Percentiles rank a stretch among this genome's conserved stretches.
These are phyloP conservation scores for Glycine tomentella DNA, from an alignment of 306 rosid genomes.

Conservation along the genomic window DNA sequence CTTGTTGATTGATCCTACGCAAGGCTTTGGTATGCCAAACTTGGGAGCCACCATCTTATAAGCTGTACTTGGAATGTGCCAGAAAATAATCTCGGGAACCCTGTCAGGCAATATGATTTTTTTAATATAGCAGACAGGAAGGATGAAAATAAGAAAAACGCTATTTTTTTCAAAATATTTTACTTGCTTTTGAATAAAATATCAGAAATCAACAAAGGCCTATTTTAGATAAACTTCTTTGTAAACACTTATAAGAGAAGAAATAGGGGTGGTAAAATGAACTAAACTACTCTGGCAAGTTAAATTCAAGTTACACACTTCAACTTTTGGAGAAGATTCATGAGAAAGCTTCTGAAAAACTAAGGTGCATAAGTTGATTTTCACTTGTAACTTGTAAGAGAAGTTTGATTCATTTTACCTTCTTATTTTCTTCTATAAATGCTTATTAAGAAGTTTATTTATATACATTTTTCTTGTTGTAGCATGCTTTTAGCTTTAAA, in stretches of 20 bases:
- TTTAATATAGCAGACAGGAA: constrained; percentile 29
- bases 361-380: background rate
- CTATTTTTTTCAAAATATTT: constrained; percentile 7
- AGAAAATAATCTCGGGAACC: constrained; percentile 81
- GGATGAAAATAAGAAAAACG: background rate
- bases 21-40: constrained; percentile 62
- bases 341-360: background rate
- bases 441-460: background rate
- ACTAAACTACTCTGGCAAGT: background rate
- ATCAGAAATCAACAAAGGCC: constrained; percentile 3
- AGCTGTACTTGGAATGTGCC: constrained; percentile 90
- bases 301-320: background rate
- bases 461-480: background rate
- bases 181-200: background rate
- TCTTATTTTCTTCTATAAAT: background rate
- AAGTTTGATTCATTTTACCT: background rate
- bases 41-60: constrained; percentile 71
- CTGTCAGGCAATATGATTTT: constrained; percentile 52
- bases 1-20: constrained; percentile 82
- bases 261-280: background rate
- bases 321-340: background rate
- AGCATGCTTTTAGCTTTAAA: constrained; percentile 1
- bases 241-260: background rate
- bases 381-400: background rate
- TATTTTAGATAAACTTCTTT: background rate